Evolutionary conservation across 176 grass and related monocot genomes (phyloP).

Genomic region (Tillandsia leiboldiana): DNA sequence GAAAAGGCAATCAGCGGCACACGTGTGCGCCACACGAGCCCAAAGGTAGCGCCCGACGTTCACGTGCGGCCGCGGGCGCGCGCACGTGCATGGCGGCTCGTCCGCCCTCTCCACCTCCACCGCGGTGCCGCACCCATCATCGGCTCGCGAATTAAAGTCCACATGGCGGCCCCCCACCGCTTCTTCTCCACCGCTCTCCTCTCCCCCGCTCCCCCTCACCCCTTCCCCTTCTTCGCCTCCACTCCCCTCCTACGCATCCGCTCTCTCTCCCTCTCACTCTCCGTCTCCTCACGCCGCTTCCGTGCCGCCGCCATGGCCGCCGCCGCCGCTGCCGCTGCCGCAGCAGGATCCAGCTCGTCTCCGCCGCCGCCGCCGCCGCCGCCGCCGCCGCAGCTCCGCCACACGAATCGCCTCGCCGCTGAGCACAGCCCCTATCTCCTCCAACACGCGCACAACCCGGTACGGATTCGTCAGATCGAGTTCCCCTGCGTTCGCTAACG

Average conservation of each 20-base stretch:
- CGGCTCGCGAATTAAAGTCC: constrained; percentile 4
- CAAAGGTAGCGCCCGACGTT: no score
- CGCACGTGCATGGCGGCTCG: neutral
- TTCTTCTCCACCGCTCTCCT: constrained; percentile 12
- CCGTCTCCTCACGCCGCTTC: neutral
- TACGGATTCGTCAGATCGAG: neutral
- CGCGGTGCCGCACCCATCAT: neutral
- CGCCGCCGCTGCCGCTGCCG: constrained; percentile 10
- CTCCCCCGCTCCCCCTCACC: neutral
- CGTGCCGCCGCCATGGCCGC: constrained; percentile 24
- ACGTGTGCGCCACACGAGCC: no score
- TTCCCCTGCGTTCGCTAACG: neutral
- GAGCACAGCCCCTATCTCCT: constrained; percentile 98
- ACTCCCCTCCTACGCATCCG: constrained; percentile 4
- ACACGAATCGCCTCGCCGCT: constrained; percentile 70
- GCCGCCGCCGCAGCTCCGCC: constrained; percentile 21
- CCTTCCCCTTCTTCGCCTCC: constrained; percentile 8
- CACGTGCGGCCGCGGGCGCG: neutral
- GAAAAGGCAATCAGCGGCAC: no score
- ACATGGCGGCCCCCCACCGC: constrained; percentile 29
- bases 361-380: constrained; percentile 18
- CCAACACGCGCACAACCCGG: constrained; percentile 95
- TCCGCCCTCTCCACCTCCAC: neutral
- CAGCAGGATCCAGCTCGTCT: constrained; percentile 1
- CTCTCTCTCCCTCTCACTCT: neutral